These are phyloP conservation scores for Kuraishia ogatae DNA, from an alignment of 805 yeast species.

Conservation along the genomic window DNA sequence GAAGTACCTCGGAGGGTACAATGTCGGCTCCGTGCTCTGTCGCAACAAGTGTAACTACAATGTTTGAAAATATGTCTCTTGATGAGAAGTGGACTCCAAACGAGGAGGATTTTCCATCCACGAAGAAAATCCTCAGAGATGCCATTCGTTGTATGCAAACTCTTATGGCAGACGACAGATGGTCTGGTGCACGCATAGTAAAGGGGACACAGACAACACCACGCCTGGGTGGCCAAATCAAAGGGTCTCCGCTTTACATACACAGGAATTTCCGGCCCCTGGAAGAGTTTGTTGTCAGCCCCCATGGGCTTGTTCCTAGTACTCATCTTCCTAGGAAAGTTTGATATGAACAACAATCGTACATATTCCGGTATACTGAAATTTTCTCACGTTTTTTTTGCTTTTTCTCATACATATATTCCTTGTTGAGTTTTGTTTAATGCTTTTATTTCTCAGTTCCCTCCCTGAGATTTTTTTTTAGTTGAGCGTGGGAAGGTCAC, in stretches of 20 bases:
- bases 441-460: neutral
- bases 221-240: neutral
- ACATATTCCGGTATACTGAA: neutral
- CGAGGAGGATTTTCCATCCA: conserved; percentile 11
- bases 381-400: neutral
- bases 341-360: neutral
- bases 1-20: neutral
- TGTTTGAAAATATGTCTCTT: neutral
- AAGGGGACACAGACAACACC: conserved; percentile 7
- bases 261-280: conserved; percentile 13
- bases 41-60: neutral
- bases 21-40: neutral
- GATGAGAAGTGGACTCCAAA: conserved; percentile 7
- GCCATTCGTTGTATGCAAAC: conserved; percentile 25
- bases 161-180: conserved; percentile 21
- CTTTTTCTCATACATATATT: no score
- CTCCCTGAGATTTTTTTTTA: no score
- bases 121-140: conserved; percentile 20
- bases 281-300: conserved; percentile 25
- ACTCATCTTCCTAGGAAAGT: neutral
- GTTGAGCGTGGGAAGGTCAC: neutral
- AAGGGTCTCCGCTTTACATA: neutral
- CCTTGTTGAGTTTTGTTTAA: neutral
- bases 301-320: conserved; percentile 19
- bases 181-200: conserved; percentile 23